These are phyloP conservation scores for Nicotiana noctiflora DNA, from an alignment of 257 asterid genomes.

Conservation along the genomic window DNA sequence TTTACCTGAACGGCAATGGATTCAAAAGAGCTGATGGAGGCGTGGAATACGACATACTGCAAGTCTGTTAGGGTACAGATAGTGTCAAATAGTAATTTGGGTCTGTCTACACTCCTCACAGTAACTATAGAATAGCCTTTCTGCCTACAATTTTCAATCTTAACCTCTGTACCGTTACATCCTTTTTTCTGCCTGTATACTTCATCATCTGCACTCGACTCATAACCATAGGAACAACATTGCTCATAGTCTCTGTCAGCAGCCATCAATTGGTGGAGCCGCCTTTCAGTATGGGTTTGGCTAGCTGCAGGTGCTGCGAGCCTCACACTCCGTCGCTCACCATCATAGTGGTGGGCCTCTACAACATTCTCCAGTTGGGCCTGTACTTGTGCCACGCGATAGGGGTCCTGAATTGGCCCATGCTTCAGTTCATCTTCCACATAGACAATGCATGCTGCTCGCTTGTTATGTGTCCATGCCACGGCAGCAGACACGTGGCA, in stretches of 20 bases:
- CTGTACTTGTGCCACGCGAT: conserved; percentile 53
- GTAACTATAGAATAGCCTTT: conserved; percentile 53
- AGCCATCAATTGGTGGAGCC: conserved; percentile 92
- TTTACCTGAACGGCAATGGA: conserved; percentile 72
- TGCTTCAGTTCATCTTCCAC: conserved; percentile 38
- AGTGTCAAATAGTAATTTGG: conserved; percentile 72
- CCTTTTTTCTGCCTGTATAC: conserved; percentile 21
- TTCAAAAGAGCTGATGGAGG: conserved; percentile 63
- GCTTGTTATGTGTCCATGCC: conserved; percentile 80
- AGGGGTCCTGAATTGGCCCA: conserved; percentile 39
- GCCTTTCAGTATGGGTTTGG: conserved; percentile 74
- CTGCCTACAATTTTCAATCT: conserved; percentile 44
- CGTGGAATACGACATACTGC: conserved; percentile 65
- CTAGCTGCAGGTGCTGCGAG: conserved; percentile 40
- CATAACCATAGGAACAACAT: conserved; percentile 49
- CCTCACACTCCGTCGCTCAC: conserved; percentile 56
- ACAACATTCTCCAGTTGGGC: conserved; percentile 68
- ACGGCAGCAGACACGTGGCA: conserved; percentile 70
- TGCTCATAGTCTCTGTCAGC: conserved; percentile 65
- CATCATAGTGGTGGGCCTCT: conserved; percentile 61
- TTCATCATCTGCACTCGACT: conserved; percentile 30
- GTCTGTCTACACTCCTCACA: conserved; percentile 60
- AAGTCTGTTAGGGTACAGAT: conserved; percentile 69
- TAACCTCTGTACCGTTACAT: conserved; percentile 52
- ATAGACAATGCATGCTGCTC: conserved; percentile 65